Base-by-base conservation (phyloP, 495 filamentous ascomycete species). In the Penicillium pancosmium region DNA sequence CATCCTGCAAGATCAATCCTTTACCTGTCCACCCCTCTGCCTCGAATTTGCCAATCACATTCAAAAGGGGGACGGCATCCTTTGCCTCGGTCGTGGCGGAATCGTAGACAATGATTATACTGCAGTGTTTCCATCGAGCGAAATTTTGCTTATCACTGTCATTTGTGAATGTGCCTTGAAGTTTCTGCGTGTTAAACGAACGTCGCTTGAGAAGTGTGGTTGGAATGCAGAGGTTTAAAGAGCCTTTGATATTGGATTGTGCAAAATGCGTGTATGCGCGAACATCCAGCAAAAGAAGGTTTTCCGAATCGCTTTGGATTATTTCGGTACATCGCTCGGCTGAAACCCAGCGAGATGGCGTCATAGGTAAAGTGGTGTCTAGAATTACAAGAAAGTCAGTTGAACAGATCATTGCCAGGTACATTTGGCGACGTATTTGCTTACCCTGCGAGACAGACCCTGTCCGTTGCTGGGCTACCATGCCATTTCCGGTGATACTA, bases 201-300 rank as follows among this genome's bases (percentile, higher is more conserved):
- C 89, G 86, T 52, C 94, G 82, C 72, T 97, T 98, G 43, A 98
- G 75, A 38, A 98, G 74, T 0, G 93, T 98, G 9, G 94, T 98
- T 0, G 94, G 94, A 55, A 98, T 95, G 60, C 95, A 98, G 12
- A 98, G 80, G 73, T 96, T 98, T 47, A 98, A 72, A 0, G 94
- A 91, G 6, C 87, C 87, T 43, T 76, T 68, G 19, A 98, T 90
- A 25, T 89, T 84, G 48, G 89, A 88, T 41, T 85, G 80, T 11
- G 87, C 80, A 68, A 87, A 97, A 64, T 92, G 90, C 10, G 91
- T 88, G 57, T 87, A 92, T 7, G 94, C 91, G 18, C 94, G 86
- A 33, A 98, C 82, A 73, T 98, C 94, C n/a, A 98, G 72, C 4
- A 98, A 63, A 52, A 98, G 76, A 5, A 89, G 68, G 19, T 88